These are phyloP conservation scores for Penicillium sp. DNA, from an alignment of 2,329 filamentous ascomycete genomes.

Conservation along the genomic window DNA sequence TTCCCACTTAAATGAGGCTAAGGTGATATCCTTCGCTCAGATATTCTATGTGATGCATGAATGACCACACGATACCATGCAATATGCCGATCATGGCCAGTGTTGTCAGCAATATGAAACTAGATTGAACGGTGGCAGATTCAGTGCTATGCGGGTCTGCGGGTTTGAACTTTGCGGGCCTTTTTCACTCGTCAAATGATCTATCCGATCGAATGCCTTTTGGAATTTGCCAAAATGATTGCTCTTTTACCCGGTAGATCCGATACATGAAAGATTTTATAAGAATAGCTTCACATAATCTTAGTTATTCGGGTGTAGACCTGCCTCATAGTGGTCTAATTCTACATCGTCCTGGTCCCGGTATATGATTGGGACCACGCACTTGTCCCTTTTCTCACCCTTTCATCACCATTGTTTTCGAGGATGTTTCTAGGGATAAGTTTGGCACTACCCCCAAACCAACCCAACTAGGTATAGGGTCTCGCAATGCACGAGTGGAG, in stretches of 20 bases:
- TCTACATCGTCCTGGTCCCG: not conserved
- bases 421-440: not conserved
- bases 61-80: not conserved
- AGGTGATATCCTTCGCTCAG: not conserved
- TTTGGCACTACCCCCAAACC: conserved; percentile 5
- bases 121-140: not conserved
- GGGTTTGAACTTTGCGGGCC: not conserved
- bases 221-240: too few species aligned
- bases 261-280: not conserved
- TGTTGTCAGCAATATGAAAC: not conserved
- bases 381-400: not conserved
- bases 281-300: too few species aligned
- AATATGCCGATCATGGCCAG: not conserved
- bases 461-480: conserved; percentile 9
- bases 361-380: conserved; percentile 7
- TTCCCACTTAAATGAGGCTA: not conserved
- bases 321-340: too few species aligned
- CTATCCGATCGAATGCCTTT: not conserved
- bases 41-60: not conserved
- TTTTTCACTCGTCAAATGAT: not conserved
- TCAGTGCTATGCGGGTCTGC: not conserved
- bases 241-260: not conserved
- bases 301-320: too few species aligned
- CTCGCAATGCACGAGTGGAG: conserved; percentile 15
- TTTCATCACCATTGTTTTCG: not conserved